Percentiles rank a stretch among this genome's conserved stretches.
Evolutionary conservation across 441 rosid species (phyloP).

Genomic region (Sinapis alba): DNA sequence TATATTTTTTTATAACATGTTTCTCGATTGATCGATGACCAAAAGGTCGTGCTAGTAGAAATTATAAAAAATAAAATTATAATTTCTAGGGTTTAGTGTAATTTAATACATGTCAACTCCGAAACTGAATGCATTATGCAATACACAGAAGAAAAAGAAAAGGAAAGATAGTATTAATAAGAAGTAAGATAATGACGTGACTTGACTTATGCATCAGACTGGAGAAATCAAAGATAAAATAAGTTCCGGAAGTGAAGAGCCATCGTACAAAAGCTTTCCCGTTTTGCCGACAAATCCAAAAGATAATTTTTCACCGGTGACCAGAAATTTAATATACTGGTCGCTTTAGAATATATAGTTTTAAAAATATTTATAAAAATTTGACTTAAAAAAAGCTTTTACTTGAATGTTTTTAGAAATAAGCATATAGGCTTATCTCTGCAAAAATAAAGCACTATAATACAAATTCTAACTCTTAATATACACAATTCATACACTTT

Average conservation of each 20-base stretch:
- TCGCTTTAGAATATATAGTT: background rate
- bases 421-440: background rate
- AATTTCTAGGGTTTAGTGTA: background rate
- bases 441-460: background rate
- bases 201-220: constrained; percentile 16
- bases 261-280: constrained; percentile 4
- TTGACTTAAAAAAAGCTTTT: background rate
- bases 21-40: constrained; percentile 1
- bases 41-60: background rate
- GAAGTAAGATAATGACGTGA: constrained; percentile 29
- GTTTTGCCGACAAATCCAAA: background rate
- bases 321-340: background rate
- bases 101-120: constrained; percentile 22
- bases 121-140: constrained; percentile 2
- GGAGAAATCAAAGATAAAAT: background rate
- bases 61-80: background rate
- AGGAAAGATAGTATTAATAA: background rate
- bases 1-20: background rate
- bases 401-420: background rate
- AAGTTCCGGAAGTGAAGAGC: constrained; percentile 13
- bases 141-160: background rate
- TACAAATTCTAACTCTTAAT: background rate
- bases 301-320: background rate
- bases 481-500: background rate
- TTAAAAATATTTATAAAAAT: no score